Evolutionary conservation across 2,329 filamentous ascomycete genomes (phyloP), one percentile per base, ranked within the genome.

Genomic region (Chaetomium globosum): DNA sequence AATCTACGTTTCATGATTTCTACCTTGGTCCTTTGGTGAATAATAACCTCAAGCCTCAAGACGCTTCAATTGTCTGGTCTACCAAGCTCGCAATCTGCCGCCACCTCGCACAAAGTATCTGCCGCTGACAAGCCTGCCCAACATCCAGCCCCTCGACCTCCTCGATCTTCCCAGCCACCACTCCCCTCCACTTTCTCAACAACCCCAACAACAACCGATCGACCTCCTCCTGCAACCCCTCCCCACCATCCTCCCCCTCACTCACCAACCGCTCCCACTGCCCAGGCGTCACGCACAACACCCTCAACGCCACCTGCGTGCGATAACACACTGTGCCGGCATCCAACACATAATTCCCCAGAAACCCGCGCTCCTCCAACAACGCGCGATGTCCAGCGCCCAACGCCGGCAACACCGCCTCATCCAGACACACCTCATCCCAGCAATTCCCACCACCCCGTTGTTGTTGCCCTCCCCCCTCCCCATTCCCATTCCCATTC

Each of bases 341-440:
- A 69, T 87, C 85, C 6, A 87, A 74, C 61, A 81, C 76, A 69
- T 85, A 87, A 4, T 77, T 77, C 0, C 80, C 83, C 67, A 83
- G 75, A 70, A 85, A 87, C 1, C 80, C 80, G 0, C 67, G 73
- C 1, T 80, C 79, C 52, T 82, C 76, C 19, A 87, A 76, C 43
- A 71, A 68, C 8, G 73, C 71, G 63, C 71, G 77, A 68, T 82
- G 78, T 5, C 59, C 53, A 3, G 62, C 54, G 30, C 74, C 69
- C 33, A 83, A 65, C 70, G 75, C 69, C 1, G 78, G 77, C 31
- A 82, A 73, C 46, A 85, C 61, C n/a, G 78, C 78, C 1, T 80
- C 77, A 64, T 85, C 82, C 2, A 85, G 74, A 12, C 73, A 73
- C 2, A 79, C 76, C 72, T 84, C 82, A 57, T 85, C 83, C 79